Percentiles rank a stretch among this genome's conserved stretches.
phyloP scores from a whole-genome alignment of 2,329 filamentous ascomycete genomes.

The Exophiala bonariae region DNA sequence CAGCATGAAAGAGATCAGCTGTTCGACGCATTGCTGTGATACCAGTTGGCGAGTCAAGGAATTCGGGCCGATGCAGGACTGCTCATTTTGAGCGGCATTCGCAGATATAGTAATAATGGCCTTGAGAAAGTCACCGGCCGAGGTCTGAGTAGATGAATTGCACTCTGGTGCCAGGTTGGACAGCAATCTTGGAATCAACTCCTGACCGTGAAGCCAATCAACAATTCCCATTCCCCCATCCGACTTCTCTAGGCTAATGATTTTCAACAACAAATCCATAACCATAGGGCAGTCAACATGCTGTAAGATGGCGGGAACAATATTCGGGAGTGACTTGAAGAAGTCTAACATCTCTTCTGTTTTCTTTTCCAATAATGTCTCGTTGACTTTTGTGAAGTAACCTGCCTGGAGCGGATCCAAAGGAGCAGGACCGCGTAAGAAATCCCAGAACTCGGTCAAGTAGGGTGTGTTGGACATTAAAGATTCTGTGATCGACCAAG shows the following conservation, averaged over 20 bases:
- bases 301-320: constrained; percentile 80
- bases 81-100: constrained; percentile 96
- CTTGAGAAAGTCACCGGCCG: constrained; percentile 95
- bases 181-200: constrained; percentile 82
- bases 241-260: constrained; percentile 90
- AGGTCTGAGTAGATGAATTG: constrained; percentile 88
- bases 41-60: constrained; percentile 94
- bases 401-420: constrained; percentile 91
- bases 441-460: constrained; percentile 85
- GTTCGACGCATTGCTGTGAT: constrained; percentile 77
- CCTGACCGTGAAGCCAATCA: constrained; percentile 90
- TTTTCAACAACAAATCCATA: constrained; percentile 95
- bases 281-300: constrained; percentile 98
- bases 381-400: constrained; percentile 98
- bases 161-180: constrained; percentile 84
- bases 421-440: constrained; percentile 78
- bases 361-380: constrained; percentile 96
- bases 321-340: constrained; percentile 77
- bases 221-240: constrained; percentile 91
- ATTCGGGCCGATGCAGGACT: constrained; percentile 98
- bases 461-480: constrained; percentile 80
- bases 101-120: constrained; percentile 98
- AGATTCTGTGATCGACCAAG: constrained; percentile 94
- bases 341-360: constrained; percentile 95
- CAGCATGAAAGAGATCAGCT: constrained; percentile 88